phyloP scores from a whole-genome alignment of 441 rosid species.

The Lepidium campestre region DNA sequence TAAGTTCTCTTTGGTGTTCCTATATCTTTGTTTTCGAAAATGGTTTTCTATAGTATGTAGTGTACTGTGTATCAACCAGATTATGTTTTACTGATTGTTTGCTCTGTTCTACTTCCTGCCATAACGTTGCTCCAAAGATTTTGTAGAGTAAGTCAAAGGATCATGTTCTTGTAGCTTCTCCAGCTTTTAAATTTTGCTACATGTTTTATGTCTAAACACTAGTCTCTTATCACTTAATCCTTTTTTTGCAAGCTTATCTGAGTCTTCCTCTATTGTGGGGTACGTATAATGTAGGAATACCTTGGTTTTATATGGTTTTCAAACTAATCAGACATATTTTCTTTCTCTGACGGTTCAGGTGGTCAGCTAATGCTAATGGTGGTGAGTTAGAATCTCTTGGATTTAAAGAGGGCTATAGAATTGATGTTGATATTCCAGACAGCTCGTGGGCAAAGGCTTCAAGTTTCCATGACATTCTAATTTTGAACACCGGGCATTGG shows the following conservation, averaged over 20 bases:
- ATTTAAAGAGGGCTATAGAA: conserved; percentile 78
- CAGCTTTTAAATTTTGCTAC: not conserved
- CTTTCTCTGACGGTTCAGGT: conserved; percentile 34
- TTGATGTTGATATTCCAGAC: conserved; percentile 88
- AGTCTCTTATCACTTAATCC: too few relatives aligned
- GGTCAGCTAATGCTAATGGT: conserved; percentile 61
- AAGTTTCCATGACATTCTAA: conserved; percentile 64
- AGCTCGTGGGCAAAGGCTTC: conserved; percentile 74
- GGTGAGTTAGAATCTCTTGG: conserved; percentile 75
- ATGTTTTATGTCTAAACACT: not conserved
- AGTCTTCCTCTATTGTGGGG: not conserved
- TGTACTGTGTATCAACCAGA: too few relatives aligned
- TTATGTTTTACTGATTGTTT: not conserved
- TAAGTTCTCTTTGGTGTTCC: conserved; percentile 13
- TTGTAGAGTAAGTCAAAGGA: not conserved
- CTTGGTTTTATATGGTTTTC: not conserved
- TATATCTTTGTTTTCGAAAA: not conserved
- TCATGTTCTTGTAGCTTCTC: not conserved
- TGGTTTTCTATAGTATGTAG: not conserved
- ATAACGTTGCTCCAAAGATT: not conserved
- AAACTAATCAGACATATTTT: not conserved
- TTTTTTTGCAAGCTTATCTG: too few relatives aligned
- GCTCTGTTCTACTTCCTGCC: not conserved
- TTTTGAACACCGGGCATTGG: conserved; percentile 95
- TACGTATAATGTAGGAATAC: not conserved